These are phyloP conservation scores for Podospora conica DNA, from an alignment of 495 filamentous ascomycete genomes.

Conservation along the genomic window DNA sequence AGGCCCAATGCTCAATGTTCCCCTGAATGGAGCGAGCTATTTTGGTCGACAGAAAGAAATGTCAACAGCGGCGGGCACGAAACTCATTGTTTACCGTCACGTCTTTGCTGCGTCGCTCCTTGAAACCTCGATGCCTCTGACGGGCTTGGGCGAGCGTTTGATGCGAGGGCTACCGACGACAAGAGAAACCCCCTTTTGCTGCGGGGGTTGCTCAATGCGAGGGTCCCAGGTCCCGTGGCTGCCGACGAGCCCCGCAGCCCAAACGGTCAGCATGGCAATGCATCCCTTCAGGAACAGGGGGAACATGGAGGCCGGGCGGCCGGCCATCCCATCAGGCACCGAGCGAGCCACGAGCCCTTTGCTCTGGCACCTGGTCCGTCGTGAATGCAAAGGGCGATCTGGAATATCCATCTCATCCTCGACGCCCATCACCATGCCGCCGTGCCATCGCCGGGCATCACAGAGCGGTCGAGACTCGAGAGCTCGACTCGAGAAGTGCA, in stretches of 20 bases:
- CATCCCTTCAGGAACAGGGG: background rate
- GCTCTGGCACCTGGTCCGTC: background rate
- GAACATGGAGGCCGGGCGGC: no score
- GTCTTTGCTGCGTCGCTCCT: background rate
- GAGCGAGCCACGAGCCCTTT: background rate
- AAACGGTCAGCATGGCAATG: constrained; percentile 5
- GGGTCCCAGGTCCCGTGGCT: background rate
- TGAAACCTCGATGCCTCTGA: constrained; percentile 6
- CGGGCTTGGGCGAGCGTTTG: constrained; percentile 8
- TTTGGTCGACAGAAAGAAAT: constrained; percentile 4
- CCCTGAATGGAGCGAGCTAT: constrained; percentile 1
- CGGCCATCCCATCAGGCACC: background rate
- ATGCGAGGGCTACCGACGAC: constrained; percentile 7
- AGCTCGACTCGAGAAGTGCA: no score
- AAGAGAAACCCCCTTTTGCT: background rate
- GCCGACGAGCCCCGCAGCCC: background rate
- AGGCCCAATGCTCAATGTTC: background rate
- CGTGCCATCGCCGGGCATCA: background rate
- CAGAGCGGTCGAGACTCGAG: no score
- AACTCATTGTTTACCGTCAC: constrained; percentile 1
- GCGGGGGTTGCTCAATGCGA: constrained; percentile 7
- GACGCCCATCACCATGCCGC: background rate
- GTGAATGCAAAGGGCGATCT: background rate
- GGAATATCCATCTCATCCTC: background rate
- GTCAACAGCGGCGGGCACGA: background rate